Evolutionary conservation across 306 rosid species (phyloP), one percentile per base, ranked within the genome.

Genomic region (Morella rubra): DNA sequence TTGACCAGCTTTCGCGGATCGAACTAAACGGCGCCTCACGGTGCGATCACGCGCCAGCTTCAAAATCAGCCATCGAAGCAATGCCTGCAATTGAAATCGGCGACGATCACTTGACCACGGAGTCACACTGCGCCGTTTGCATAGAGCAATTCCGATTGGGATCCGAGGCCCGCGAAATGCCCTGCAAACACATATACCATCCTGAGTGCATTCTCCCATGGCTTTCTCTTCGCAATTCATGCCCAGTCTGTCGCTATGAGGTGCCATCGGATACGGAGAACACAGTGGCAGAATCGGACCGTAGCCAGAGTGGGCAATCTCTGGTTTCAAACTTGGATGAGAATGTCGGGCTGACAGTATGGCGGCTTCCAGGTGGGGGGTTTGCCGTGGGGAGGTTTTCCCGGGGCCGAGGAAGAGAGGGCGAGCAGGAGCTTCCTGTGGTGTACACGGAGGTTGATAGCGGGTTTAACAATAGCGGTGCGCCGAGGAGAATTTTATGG

Each of bases 311-410:
- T 16, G 49, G 69, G n/a, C 77, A 78, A 8, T 11, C 76, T 0
- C 24, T 54, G 46, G 44, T 58, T 1, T 66, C 81, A 47, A 77
- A 75, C 24, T 89, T 81, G 7, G 94, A 86, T 16, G 90, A 84
- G 72, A 86, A 77, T 69, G 81, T 83, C 14, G 93, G 97, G 45
- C 82, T 93, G 67, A 93, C 96, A 0, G 89, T 93, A 49, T 93
- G 98, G 98, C 88, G 98, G 86, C 80, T 93, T 8, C 96, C 97
- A 0, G 97, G 97, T 1, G 97, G 97, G 9, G 97, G 97, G 41
- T 93, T 93, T 44, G 98, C 96, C 0, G 98, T 93, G 10, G 97
- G 96, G 55, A 86, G 97, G 59, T 88, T 87, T 58, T 69, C 84
- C 6, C 92, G 93, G 3, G 90, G 92, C 40, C 89, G 97, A n/a